These are phyloP conservation scores for Lavandula angustifolia DNA, from an alignment of 257 asterid genomes.

Conservation along the genomic window DNA sequence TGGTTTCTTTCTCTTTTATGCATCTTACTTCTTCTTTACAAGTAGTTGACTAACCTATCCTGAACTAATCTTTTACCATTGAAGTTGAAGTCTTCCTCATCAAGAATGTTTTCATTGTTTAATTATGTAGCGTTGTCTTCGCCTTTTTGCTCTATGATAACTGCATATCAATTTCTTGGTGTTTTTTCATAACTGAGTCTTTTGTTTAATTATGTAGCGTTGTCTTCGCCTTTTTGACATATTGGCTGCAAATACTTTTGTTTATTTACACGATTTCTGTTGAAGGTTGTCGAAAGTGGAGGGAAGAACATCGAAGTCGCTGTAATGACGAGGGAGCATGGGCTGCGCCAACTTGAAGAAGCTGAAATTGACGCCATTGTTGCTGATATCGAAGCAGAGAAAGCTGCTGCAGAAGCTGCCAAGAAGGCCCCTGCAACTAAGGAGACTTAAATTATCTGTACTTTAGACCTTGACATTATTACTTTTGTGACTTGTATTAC, in stretches of 20 bases:
- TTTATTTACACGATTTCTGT: slow-evolving; percentile 6
- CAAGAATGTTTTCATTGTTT: no score
- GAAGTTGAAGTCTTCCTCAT: no score
- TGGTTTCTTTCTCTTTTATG: no score
- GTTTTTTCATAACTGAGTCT: not conserved
- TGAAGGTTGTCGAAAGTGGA: slow-evolving; percentile 93
- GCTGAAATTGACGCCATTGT: slow-evolving; percentile 88
- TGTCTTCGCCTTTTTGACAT: no score
- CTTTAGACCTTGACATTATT: slow-evolving; percentile 20
- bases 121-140: no score
- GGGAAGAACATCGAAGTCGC: slow-evolving; percentile 98
- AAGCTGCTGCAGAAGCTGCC: slow-evolving; percentile 99
- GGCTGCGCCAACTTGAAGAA: slow-evolving; percentile 86
- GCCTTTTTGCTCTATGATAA: no score
- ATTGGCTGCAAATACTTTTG: not conserved
- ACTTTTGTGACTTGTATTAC: slow-evolving; percentile 17
- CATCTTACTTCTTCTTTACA: no score
- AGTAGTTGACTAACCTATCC: no score
- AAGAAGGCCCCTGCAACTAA: slow-evolving; percentile 69
- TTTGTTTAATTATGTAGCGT: not conserved
- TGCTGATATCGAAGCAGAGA: slow-evolving; percentile 88
- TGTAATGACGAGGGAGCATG: slow-evolving; percentile 82
- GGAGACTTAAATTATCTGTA: slow-evolving; percentile 45
- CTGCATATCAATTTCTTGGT: no score
- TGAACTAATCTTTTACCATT: no score